A percentile compares a stretch with the other conserved stretches of the same genome.
phyloP scores from a whole-genome alignment of 106 monocot genomes.

The Dendrobium nobile region DNA sequence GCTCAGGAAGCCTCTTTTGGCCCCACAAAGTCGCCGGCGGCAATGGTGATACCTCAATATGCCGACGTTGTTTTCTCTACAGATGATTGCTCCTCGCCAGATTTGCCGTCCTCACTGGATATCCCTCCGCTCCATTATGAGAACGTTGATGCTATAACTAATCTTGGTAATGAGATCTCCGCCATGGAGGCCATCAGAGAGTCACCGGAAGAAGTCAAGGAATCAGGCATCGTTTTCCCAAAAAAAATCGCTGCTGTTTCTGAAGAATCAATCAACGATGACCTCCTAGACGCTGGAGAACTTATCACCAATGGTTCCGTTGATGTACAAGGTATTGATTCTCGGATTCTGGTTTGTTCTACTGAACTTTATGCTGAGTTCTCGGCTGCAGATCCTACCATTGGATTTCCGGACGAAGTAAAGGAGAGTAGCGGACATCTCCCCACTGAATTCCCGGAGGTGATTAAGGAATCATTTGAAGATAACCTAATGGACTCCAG shows the following conservation, averaged over 20 bases:
- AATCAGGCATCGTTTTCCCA: background rate
- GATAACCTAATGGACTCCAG: background rate
- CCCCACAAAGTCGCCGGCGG: background rate
- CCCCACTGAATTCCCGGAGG: background rate
- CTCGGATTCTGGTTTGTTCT: no score
- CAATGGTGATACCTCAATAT: background rate
- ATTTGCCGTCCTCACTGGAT: background rate
- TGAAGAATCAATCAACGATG: background rate
- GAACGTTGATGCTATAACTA: background rate
- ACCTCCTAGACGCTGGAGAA: background rate
- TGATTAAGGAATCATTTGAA: background rate
- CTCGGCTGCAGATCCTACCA: background rate
- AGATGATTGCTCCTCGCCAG: background rate
- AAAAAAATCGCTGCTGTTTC: background rate
- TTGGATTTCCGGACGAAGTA: background rate
- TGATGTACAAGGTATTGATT: background rate
- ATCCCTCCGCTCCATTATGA: no score
- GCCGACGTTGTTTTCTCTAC: no score
- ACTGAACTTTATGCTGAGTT: background rate
- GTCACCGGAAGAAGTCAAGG: background rate
- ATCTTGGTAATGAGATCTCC: background rate
- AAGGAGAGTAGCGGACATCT: background rate
- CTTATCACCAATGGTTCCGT: background rate
- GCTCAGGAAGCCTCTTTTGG: background rate
- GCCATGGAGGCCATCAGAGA: background rate